phyloP scores from a whole-genome alignment of 257 asterid species.

The Thymus quinquecostatus region DNA sequence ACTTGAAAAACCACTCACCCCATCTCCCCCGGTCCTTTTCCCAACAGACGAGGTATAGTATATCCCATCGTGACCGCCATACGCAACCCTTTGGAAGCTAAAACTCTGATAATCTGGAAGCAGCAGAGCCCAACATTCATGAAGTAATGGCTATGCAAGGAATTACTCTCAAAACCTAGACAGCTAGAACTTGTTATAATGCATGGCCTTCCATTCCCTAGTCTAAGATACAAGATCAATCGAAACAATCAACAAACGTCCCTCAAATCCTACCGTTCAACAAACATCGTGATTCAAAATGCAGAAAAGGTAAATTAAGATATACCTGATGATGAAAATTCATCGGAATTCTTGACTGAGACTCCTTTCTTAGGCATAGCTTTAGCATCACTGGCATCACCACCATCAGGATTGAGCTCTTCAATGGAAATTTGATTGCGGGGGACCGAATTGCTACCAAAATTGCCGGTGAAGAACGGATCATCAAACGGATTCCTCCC shows the following conservation, averaged over 20 bases:
- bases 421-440: conserved; percentile 59
- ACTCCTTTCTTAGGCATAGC: conserved; percentile 50
- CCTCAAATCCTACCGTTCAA: neutral
- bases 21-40: conserved; percentile 68
- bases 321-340: conserved; percentile 42
- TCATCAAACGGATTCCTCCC: conserved; percentile 50
- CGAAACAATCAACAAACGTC: neutral
- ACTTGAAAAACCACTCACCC: conserved; percentile 52
- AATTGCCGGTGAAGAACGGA: conserved; percentile 43
- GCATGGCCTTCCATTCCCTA: neutral
- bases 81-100: conserved; percentile 61
- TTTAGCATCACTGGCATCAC: conserved; percentile 34
- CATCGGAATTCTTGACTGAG: conserved; percentile 36
- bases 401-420: conserved; percentile 63
- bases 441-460: conserved; percentile 38
- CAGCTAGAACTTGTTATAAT: neutral
- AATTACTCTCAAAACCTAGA: neutral
- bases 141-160: conserved; percentile 1
- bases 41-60: conserved; percentile 66
- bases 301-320: neutral
- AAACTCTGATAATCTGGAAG: conserved; percentile 50
- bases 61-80: conserved; percentile 67
- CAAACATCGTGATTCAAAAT: neutral
- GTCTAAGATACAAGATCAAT: neutral
- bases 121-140: conserved; percentile 26